Base-by-base conservation (phyloP, 768 basidiomycete species). In the Suillus alpinus region DNA sequence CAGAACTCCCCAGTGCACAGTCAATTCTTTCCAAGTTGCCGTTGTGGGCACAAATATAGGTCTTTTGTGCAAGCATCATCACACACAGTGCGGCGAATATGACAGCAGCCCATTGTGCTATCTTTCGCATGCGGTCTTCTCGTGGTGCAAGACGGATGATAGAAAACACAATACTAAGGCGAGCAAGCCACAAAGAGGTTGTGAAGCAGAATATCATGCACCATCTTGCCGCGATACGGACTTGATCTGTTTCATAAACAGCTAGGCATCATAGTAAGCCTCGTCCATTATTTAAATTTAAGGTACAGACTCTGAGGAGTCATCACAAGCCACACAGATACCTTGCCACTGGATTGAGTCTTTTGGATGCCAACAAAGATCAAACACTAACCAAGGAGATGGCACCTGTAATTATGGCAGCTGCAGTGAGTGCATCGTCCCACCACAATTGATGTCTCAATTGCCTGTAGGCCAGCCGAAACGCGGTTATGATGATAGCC, bases 111-210 rank as follows among this genome's bases (percentile, higher is more conserved):
- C 57, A 44, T 16, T 16, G 18, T 14, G 36, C 50, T 31, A 67
- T 31, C 29, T 14, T 31, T 14, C 61, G 57, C 37, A 59, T 60
- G 13, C 52, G 37, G 29, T 14, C 20, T 14, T 44, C n/a, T 29
- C 52, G 47, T 7, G 57, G 32, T 7, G 43, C 8, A 12, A 64
- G 47, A 44, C 67, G 59, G 26, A 62, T 50, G 8, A 60, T 34
- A 26, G 67, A 61, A 53, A 66, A 63, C 32, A 68, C 23, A 32
- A 68, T 60, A 34, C 67, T 66, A 56, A 63, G 58, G 29, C 64
- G 67, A 18, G 62, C 46, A 8, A 59, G 26, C 67, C 67, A 47
- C 23, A 47, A 29, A 29, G 13, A 47, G 26, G 26, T 13, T 16
- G 46, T 47, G 14, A 47, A 47, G 46, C 14, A 29, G 26, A 47